Evolutionary conservation across 148 eudicot species (phyloP).

Genomic region (Dianthus caryophyllus): DNA sequence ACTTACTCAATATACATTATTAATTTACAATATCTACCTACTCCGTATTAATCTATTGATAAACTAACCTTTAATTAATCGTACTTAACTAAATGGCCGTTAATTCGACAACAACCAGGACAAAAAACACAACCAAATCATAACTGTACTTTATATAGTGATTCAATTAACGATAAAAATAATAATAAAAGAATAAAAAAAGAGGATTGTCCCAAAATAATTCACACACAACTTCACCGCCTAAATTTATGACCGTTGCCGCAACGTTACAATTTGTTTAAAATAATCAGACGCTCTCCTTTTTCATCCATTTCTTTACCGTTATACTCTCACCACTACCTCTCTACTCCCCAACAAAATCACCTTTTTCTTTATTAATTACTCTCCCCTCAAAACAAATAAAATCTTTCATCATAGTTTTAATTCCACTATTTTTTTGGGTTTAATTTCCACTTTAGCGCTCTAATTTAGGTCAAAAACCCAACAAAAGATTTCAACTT

Average conservation of each 20-base stretch:
- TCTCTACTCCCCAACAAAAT: conserved; percentile 12
- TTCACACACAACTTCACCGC: conserved; percentile 7
- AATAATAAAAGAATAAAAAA: background rate
- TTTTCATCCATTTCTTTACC: conserved; percentile 22
- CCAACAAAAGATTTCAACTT: background rate
- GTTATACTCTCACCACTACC: conserved; percentile 25
- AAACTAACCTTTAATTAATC: too few relatives aligned
- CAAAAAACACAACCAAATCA: too few relatives aligned
- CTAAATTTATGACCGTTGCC: conserved; percentile 54
- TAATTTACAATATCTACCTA: too few relatives aligned
- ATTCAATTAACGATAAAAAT: too few relatives aligned
- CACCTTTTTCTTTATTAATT: background rate
- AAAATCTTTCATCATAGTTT: background rate
- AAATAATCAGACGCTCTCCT: conserved; percentile 20
- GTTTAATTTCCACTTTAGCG: conserved; percentile 13
- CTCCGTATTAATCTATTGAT: too few relatives aligned
- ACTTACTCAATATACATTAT: too few relatives aligned
- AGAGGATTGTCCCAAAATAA: background rate
- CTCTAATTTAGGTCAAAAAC: conserved; percentile 2
- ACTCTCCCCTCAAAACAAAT: background rate
- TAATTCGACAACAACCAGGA: too few relatives aligned
- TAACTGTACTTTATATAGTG: conserved; percentile 2
- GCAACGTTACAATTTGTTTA: conserved; percentile 46
- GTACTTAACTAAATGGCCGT: too few relatives aligned
- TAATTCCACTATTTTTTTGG: conserved; percentile 2